These are phyloP conservation scores for Saccharomycopsis hybrid DNA, from an alignment of 1,139 yeast genomes.

Conservation along the genomic window DNA sequence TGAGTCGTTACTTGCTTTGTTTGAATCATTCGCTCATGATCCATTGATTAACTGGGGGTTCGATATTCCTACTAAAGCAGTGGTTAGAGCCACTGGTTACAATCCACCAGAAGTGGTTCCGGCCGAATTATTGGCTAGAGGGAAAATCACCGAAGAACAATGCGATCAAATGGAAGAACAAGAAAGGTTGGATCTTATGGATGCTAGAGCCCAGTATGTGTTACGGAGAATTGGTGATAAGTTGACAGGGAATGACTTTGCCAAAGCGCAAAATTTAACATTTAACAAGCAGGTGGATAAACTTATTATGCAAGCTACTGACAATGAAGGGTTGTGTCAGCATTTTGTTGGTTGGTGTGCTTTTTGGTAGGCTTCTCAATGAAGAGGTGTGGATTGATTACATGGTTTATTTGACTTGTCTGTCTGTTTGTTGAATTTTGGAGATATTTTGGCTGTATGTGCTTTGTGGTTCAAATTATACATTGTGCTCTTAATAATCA, in stretches of 20 bases:
- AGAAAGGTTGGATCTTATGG: constrained; percentile 74
- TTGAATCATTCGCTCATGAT: constrained; percentile 98
- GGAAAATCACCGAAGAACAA: constrained; percentile 71
- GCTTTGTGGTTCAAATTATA: too few species aligned
- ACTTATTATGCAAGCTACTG: constrained; percentile 91
- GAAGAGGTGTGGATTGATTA: too few species aligned
- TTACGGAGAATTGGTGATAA: constrained; percentile 87
- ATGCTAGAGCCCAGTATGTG: constrained; percentile 88
- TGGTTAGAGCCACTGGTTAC: constrained; percentile 67
- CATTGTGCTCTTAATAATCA: too few species aligned
- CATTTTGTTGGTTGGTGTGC: constrained; percentile 99
- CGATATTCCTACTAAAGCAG: constrained; percentile 78
- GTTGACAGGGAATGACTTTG: constrained; percentile 89
- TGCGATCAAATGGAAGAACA: constrained; percentile 65
- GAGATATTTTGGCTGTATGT: too few species aligned
- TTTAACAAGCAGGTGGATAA: constrained; percentile 91
- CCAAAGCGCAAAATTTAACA: constrained; percentile 60
- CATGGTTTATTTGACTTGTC: too few species aligned
- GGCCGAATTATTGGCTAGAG: constrained; percentile 60
- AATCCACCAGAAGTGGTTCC: constrained; percentile 60
- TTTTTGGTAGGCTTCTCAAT: constrained; percentile 57
- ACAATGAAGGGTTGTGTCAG: constrained; percentile 92
- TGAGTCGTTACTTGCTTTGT: constrained; percentile 94
- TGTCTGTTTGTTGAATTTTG: too few species aligned
- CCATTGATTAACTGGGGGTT: constrained; percentile 99